A percentile compares a stretch with the other conserved stretches of the same genome.
Conservation (phyloP, 441 rosid genomes). For the Aleurites moluccanus region DNA sequence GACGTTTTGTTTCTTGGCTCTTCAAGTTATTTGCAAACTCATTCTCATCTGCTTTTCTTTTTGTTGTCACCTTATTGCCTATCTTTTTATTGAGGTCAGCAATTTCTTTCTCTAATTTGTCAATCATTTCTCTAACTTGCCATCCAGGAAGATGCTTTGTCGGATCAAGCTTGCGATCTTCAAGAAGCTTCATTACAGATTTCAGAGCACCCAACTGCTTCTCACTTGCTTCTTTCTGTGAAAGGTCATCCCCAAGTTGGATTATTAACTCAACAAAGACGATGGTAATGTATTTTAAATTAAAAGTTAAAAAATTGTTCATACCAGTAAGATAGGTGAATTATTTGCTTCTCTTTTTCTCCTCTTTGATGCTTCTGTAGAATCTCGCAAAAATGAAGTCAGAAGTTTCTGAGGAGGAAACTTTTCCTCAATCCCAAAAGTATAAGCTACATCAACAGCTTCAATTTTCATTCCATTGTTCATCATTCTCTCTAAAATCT, state of each 20-base stretch:
- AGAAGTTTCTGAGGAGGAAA: conserved; percentile 54
- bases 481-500: conserved; percentile 48
- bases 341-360: conserved; percentile 38
- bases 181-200: conserved; percentile 53
- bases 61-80: conserved; percentile 32
- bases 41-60: conserved; percentile 47
- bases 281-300: conserved; percentile 7
- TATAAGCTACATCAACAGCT: conserved; percentile 54
- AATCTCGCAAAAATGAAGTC: conserved; percentile 43
- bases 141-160: conserved; percentile 49
- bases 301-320: not conserved
- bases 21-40: conserved; percentile 31
- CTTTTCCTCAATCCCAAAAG: conserved; percentile 58
- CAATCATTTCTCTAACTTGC: conserved; percentile 50
- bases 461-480: conserved; percentile 51
- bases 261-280: conserved; percentile 11
- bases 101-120: conserved; percentile 51
- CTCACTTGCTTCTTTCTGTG: conserved; percentile 52
- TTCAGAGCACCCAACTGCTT: conserved; percentile 48
- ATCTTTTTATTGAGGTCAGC: conserved; percentile 42
- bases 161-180: conserved; percentile 51
- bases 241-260: conserved; percentile 11
- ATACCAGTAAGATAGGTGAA: conserved; percentile 42
- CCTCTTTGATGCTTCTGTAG: conserved; percentile 48
- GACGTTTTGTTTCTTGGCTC: conserved; percentile 55